Evolutionary conservation across 306 rosid genomes (phyloP), one percentile per base, ranked within the genome.

Genomic region (Glycine latifolia): DNA sequence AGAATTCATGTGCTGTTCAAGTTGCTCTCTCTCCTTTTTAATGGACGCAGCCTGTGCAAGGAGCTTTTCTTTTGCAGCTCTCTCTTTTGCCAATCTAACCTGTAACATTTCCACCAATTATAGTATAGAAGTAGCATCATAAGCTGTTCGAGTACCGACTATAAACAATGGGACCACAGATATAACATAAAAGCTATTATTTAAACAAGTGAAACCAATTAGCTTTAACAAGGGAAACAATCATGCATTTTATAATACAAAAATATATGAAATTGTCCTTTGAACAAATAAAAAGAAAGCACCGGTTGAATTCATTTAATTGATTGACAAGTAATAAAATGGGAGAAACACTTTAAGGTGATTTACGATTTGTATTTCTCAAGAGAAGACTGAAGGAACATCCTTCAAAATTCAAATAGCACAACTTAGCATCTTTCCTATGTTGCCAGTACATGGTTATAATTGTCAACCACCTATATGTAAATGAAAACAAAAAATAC

Each of bases 61-160:
- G 48, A 89, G 50, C 80, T 78, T 83, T 46, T 83, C 94, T 78
- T 66, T 89, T 20, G 65, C 87, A 15, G n/a, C 84, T 77, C 67
- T 87, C 77, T 83, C 91, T 74, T 9, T 75, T 82, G 87, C 85
- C 86, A 83, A 59, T 77, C 76, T 85, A 76, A 83, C 88, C 94
- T 92, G 90, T 73, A 77, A 47, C 12, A 35, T 85, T 56, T 59
- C 66, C 78, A 44, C 10, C 66, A 65, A n/a, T 81, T 17, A 76
- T 79, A 20, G 72, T 41, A 67, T 16, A 55, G 15, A 35, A 73
- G 48, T 61, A 43, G 35, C 69, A 82, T 50, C 49, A 71, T 65
- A 72, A 81, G 48, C 48, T 31, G 14, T 6, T 59, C 55, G 39
- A 44, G 8, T 58, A 62, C 39, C 52, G 73, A 80, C 53, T 53